phyloP scores from a whole-genome alignment of 1,139 yeast genomes.

The Scheffersomyces parashehatae region DNA sequence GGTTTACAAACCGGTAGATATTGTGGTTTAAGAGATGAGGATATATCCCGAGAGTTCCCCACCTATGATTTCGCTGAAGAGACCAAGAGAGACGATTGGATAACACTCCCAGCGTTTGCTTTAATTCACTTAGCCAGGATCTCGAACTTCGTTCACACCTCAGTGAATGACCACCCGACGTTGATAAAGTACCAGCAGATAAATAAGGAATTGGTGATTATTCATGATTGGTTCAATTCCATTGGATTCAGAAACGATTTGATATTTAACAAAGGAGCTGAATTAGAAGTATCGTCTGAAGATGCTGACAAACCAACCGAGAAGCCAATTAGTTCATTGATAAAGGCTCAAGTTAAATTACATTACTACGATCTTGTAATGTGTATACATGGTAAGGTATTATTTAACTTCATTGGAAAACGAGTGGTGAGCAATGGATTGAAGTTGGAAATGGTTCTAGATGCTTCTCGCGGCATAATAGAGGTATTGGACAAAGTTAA shows the following conservation, averaged over 20 bases:
- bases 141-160: slow-evolving; percentile 36
- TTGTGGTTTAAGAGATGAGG: slow-evolving; percentile 41
- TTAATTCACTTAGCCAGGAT: slow-evolving; percentile 45
- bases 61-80: slow-evolving; percentile 28
- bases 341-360: slow-evolving; percentile 39
- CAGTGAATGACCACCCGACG: slow-evolving; percentile 27
- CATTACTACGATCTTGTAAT: slow-evolving; percentile 44
- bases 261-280: slow-evolving; percentile 20
- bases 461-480: slow-evolving; percentile 37
- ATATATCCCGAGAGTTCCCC: slow-evolving; percentile 36
- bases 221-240: slow-evolving; percentile 36
- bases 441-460: slow-evolving; percentile 33
- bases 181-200: slow-evolving; percentile 34
- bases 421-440: slow-evolving; percentile 34
- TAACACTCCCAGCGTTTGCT: slow-evolving; percentile 51
- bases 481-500: slow-evolving; percentile 35
- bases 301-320: not conserved
- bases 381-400: slow-evolving; percentile 38
- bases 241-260: slow-evolving; percentile 39
- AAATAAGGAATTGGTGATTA: slow-evolving; percentile 29
- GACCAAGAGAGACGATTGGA: slow-evolving; percentile 50
- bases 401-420: slow-evolving; percentile 36
- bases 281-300: not conserved
- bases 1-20: slow-evolving; percentile 58
- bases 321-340: slow-evolving; percentile 10